Evolutionary conservation across 441 rosid species (phyloP).

Genomic region (Euphorbia neoarborescens): DNA sequence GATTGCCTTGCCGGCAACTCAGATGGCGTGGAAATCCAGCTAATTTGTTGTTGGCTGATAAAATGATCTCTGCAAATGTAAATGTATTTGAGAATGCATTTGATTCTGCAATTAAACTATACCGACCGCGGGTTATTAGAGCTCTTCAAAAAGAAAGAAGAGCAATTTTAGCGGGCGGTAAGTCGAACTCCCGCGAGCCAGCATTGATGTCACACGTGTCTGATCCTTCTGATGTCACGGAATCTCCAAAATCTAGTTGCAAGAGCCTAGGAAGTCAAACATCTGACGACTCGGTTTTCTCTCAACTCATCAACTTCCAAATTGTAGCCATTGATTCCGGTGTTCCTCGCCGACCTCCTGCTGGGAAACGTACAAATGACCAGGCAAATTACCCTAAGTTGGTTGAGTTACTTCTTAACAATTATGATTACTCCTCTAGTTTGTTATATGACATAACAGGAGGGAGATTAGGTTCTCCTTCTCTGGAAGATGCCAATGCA

Average conservation of each 20-base stretch:
- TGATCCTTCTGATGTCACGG: slow-evolving; percentile 61
- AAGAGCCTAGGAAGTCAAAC: slow-evolving; percentile 44
- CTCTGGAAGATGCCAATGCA: slow-evolving; percentile 32
- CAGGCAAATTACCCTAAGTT: slow-evolving; percentile 82
- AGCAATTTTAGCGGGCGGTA: slow-evolving; percentile 68
- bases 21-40: slow-evolving; percentile 99
- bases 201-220: slow-evolving; percentile 48
- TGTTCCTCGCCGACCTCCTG: slow-evolving; percentile 98
- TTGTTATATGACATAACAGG: slow-evolving; percentile 76
- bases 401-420: slow-evolving; percentile 90
- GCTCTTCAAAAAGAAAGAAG: slow-evolving; percentile 85
- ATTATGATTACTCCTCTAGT: slow-evolving; percentile 57
- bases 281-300: slow-evolving; percentile 38
- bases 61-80: slow-evolving; percentile 33
- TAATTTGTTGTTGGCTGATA: slow-evolving; percentile 82
- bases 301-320: slow-evolving; percentile 38
- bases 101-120: slow-evolving; percentile 71
- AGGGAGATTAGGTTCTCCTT: slow-evolving; percentile 66
- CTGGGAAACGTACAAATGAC: slow-evolving; percentile 91
- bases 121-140: slow-evolving; percentile 65
- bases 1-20: slow-evolving; percentile 87
- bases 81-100: slow-evolving; percentile 60
- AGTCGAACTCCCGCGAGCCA: slow-evolving; percentile 41
- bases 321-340: slow-evolving; percentile 90
- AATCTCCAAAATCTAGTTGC: slow-evolving; percentile 53